Evolutionary conservation across 306 rosid genomes (phyloP).

Genomic region (Castanea mollissima): DNA sequence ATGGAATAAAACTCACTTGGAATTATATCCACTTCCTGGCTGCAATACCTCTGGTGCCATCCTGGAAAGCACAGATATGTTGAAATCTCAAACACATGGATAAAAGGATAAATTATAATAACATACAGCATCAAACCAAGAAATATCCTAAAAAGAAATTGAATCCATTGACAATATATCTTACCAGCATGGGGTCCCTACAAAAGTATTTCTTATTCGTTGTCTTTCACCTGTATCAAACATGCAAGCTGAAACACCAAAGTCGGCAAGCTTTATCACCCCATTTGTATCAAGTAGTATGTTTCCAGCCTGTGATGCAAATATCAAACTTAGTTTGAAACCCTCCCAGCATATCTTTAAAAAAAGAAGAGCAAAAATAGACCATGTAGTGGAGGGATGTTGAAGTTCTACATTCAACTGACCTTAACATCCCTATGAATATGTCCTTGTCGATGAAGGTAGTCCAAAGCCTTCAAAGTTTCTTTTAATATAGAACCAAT

Average conservation of each 20-base stretch:
- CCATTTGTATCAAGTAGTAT: slow-evolving; percentile 79
- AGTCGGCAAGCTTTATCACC: slow-evolving; percentile 84
- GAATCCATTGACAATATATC: not conserved
- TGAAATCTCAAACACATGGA: slow-evolving; percentile 8
- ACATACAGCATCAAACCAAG: not conserved
- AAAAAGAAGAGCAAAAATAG: not conserved
- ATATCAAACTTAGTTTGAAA: not conserved
- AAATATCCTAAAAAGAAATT: not conserved
- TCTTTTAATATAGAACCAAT: slow-evolving; percentile 83
- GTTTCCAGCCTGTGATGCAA: slow-evolving; percentile 74
- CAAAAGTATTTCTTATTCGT: slow-evolving; percentile 85
- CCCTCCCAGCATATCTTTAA: slow-evolving; percentile 4
- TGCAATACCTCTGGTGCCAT: slow-evolving; percentile 99
- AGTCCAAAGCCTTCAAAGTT: slow-evolving; percentile 84
- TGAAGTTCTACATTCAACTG: not conserved
- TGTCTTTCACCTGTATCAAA: slow-evolving; percentile 94
- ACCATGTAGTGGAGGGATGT: not conserved
- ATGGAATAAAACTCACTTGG: slow-evolving; percentile 63
- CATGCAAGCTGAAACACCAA: slow-evolving; percentile 98
- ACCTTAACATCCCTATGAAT: slow-evolving; percentile 97
- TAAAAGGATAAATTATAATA: not conserved
- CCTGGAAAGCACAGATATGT: slow-evolving; percentile 44
- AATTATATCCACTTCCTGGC: slow-evolving; percentile 97
- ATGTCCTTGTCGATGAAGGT: slow-evolving; percentile 91
- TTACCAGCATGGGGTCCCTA: slow-evolving; percentile 99